Evolutionary conservation across 345 rosid species (phyloP).

Genomic region (Bruguiera parviflora): DNA sequence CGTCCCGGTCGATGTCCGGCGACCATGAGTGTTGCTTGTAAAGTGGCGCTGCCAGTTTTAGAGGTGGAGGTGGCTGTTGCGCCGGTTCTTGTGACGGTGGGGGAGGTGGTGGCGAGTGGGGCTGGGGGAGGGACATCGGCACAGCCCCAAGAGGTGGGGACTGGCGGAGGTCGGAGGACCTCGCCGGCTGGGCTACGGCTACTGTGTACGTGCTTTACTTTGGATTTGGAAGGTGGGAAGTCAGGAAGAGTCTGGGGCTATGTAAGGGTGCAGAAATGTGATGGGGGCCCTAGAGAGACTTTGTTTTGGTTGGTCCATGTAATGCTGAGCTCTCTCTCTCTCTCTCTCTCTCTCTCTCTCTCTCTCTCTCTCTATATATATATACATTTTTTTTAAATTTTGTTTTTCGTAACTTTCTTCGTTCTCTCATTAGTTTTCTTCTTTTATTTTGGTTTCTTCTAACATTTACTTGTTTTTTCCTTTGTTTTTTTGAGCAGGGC

Average conservation of each 20-base stretch:
- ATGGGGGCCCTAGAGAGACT: not conserved
- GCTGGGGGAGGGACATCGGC: constrained; percentile 11
- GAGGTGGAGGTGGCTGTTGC: constrained; percentile 1
- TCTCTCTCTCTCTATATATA: too few relatives aligned
- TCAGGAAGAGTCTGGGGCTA: not conserved
- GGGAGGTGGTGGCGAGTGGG: constrained; percentile 1
- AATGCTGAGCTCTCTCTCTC: constrained; percentile 16
- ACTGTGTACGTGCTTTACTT: not conserved
- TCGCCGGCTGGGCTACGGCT: constrained; percentile 12
- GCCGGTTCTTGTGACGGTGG: not conserved
- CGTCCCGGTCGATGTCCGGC: constrained; percentile 74
- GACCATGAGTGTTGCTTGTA: constrained; percentile 86
- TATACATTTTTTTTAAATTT: not conserved
- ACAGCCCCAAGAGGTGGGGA: not conserved
- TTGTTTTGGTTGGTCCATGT: constrained; percentile 15
- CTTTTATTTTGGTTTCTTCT: too few relatives aligned
- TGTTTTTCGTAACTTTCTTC: not conserved
- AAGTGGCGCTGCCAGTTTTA: constrained; percentile 35
- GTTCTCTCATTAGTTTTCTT: too few relatives aligned
- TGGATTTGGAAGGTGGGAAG: not conserved
- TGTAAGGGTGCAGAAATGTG: constrained; percentile 10
- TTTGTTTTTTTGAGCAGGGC: too few relatives aligned
- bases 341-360: not conserved
- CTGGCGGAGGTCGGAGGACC: constrained; percentile 32
- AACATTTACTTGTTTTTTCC: too few relatives aligned